phyloP scores from a whole-genome alignment of 306 rosid species.

The Alnus rubra region DNA sequence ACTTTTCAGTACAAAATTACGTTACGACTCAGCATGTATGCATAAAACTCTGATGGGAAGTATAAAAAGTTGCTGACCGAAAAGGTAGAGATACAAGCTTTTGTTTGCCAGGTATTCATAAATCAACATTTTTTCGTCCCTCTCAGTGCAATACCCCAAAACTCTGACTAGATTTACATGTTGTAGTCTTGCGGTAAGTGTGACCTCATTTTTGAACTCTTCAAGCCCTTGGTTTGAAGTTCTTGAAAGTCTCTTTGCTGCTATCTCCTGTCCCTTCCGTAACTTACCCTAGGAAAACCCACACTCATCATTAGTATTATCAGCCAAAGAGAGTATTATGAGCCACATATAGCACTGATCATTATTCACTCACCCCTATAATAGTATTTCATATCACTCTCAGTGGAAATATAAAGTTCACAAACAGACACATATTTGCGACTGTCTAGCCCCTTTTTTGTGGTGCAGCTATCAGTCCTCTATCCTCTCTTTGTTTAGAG shows the following conservation, averaged over 20 bases:
- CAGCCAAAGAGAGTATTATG: neutral
- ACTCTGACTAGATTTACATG: conserved; percentile 48
- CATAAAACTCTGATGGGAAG: neutral
- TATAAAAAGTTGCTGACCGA: conserved; percentile 24
- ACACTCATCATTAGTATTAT: neutral
- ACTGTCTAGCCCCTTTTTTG: neutral
- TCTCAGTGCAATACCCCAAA: conserved; percentile 38
- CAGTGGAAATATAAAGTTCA: neutral
- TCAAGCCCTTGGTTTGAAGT: conserved; percentile 48
- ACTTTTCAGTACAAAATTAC: neutral
- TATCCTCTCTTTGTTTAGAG: neutral
- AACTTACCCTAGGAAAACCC: conserved; percentile 31
- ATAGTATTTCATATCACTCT: neutral
- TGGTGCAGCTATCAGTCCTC: neutral
- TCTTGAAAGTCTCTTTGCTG: conserved; percentile 48
- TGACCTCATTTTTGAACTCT: conserved; percentile 55
- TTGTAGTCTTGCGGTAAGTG: conserved; percentile 45
- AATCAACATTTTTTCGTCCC: conserved; percentile 43
- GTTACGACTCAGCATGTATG: neutral
- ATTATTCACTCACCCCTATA: neutral
- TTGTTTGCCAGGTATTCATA: conserved; percentile 53
- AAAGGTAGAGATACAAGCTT: conserved; percentile 46
- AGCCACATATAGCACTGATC: neutral
- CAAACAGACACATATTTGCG: neutral
- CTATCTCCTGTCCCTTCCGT: conserved; percentile 35